A percentile compares a stretch with the other conserved stretches of the same genome.
phyloP scores from a whole-genome alignment of 768 basidiomycete species.

The Rossbeevera mucosa region DNA sequence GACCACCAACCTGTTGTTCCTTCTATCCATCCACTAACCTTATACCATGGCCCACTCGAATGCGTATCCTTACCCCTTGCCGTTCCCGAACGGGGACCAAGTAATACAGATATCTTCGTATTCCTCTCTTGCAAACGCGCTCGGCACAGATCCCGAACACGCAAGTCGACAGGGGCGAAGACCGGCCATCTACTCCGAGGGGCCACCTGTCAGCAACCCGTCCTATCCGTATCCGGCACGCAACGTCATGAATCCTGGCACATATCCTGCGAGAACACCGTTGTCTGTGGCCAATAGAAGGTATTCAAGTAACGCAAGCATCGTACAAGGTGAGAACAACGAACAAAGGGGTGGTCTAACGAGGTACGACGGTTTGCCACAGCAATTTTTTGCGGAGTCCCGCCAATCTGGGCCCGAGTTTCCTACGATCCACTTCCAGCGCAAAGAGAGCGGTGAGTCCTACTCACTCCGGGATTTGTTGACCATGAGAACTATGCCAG shows the following conservation, averaged over 20 bases:
- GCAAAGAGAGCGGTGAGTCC: constrained; percentile 21
- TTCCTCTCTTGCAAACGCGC: constrained; percentile 22
- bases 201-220: constrained; percentile 16
- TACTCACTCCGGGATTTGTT: constrained; percentile 25
- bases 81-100: constrained; percentile 21
- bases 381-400: constrained; percentile 15
- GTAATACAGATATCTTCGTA: constrained; percentile 18
- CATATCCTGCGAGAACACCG: constrained; percentile 12
- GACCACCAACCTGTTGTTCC: background rate
- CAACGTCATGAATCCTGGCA: constrained; percentile 24
- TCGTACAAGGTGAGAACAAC: background rate
- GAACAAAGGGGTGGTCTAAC: constrained; percentile 1
- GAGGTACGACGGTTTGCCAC: constrained; percentile 19
- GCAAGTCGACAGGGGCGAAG: constrained; percentile 4
- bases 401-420: constrained; percentile 18
- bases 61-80: constrained; percentile 13
- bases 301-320: background rate
- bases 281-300: constrained; percentile 8
- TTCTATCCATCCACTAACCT: constrained; percentile 1
- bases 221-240: constrained; percentile 29
- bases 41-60: constrained; percentile 17
- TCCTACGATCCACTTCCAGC: constrained; percentile 30
- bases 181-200: constrained; percentile 14
- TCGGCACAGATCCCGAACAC: constrained; percentile 14
- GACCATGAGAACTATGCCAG: constrained; percentile 22